Base-by-base conservation (phyloP, 768 basidiomycete species). In the Kondoa subrosea region DNA sequence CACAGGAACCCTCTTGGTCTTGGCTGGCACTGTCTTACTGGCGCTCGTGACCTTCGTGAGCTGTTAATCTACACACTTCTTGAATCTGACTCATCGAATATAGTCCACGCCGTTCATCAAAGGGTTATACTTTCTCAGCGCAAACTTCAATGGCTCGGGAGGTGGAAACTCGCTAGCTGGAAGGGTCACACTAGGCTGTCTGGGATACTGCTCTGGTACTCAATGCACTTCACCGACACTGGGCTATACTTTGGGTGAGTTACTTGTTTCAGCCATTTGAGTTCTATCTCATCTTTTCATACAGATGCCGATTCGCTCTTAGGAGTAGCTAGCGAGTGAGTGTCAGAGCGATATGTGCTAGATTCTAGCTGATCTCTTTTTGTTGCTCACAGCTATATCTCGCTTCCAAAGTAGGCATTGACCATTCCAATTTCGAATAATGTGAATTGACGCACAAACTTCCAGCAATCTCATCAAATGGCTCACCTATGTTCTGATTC, bases 401-500 rank as follows among this genome's bases (percentile, higher is more conserved):
- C n/a, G n/a, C n/a, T n/a, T n/a, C n/a, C n/a, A n/a, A n/a, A n/a
- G n/a, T n/a, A n/a, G n/a, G n/a, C n/a, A n/a, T n/a, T n/a, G n/a
- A n/a, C n/a, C n/a, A n/a, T n/a, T n/a, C n/a, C n/a, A n/a, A 89
- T 91, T 73, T 75, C 80, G 40, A 81, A 96, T 1, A 83, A 95
- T 33, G 88, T 86, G 3, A 82, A 89, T 76, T 77, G 81, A 2
- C 79, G 83, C 1, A 73, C 80, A 30, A 21, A 88, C 96, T 64
- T 90, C 91, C 1, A 80, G 84, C 67, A 83, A 89, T 3, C 82
- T 85, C 63, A 87, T 91, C 69, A 93, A 95, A 80, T 96, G 92
- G 89, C 80, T 96, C 75, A 97, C 95, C 12, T 93, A 93, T 74
- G 85, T 85, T 27, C 85, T 99, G 71, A 84, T 96, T 71, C 82